Evolutionary conservation across 2,329 filamentous ascomycete genomes (phyloP).

Genomic region (Aspergillus novofumigatus): DNA sequence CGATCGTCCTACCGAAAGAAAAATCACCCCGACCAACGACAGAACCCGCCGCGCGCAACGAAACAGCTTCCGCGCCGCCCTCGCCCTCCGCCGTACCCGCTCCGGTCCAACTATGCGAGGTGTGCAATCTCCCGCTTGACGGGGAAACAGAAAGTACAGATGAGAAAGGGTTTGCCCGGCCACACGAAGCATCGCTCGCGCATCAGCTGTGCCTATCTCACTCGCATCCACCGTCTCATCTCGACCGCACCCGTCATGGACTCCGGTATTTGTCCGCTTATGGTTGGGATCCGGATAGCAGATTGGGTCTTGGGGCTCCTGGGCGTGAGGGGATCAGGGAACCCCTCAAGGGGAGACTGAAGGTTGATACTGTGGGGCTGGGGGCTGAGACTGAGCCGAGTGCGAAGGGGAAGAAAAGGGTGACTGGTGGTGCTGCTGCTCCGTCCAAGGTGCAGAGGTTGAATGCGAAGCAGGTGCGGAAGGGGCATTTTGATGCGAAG

Average conservation of each 20-base stretch:
- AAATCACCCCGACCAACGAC: slow-evolving; percentile 2
- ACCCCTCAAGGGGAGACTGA: slow-evolving; percentile 68
- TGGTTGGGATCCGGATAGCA: slow-evolving; percentile 58
- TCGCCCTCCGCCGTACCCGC: slow-evolving; percentile 1
- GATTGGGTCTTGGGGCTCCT: slow-evolving; percentile 65
- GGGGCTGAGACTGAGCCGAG: slow-evolving; percentile 48
- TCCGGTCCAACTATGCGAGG: slow-evolving; percentile 42
- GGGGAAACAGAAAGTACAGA: not conserved
- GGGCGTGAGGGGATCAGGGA: slow-evolving; percentile 67
- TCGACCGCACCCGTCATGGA: slow-evolving; percentile 55
- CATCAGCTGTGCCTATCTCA: slow-evolving; percentile 57
- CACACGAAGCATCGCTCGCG: slow-evolving; percentile 50
- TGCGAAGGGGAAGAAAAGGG: slow-evolving; percentile 18
- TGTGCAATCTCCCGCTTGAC: slow-evolving; percentile 58
- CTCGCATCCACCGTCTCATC: slow-evolving; percentile 54
- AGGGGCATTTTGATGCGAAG: slow-evolving; percentile 58
- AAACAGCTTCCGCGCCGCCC: slow-evolving; percentile 8
- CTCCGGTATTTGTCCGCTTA: slow-evolving; percentile 54
- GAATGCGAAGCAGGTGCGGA: slow-evolving; percentile 67
- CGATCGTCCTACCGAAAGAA: slow-evolving; percentile 40
- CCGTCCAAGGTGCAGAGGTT: slow-evolving; percentile 49
- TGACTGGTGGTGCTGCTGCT: slow-evolving; percentile 28
- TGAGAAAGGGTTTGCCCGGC: slow-evolving; percentile 2
- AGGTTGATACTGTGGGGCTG: slow-evolving; percentile 71
- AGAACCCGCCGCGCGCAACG: not conserved